Conservation (phyloP, 176 grass and related monocot genomes). For the Hyparrhenia diplandra region DNA sequence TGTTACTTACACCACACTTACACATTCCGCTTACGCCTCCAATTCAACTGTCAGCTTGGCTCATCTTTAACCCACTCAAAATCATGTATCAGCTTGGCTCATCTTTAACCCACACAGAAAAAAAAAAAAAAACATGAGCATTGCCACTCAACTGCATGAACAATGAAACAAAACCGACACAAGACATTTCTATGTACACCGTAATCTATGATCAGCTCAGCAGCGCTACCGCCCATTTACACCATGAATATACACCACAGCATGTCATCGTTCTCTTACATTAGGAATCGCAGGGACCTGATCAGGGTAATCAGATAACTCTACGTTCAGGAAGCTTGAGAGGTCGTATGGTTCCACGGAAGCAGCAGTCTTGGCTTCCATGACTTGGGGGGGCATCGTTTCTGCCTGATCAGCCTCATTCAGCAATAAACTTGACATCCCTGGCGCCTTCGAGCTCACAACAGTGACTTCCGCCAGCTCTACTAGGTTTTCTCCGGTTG, state of each 20-base stretch:
- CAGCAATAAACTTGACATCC: neutral
- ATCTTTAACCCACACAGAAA: neutral
- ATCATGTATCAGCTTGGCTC: neutral
- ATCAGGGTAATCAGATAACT: constrained; percentile 46
- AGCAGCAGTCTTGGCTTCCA: constrained; percentile 30
- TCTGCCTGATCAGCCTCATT: constrained; percentile 41
- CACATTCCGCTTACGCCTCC: neutral
- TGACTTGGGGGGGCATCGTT: constrained; percentile 45
- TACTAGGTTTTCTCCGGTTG: constrained; percentile 65
- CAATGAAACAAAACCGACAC: neutral
- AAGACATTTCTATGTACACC: constrained; percentile 29
- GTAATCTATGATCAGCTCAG: constrained; percentile 24
- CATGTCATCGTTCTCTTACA: constrained; percentile 19
- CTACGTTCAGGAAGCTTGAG: constrained; percentile 36
- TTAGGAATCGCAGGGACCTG: constrained; percentile 43
- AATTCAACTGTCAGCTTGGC: no score
- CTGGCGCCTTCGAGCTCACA: constrained; percentile 24
- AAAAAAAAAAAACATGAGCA: neutral
- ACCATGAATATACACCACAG: neutral
- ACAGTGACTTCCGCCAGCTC: constrained; percentile 33
- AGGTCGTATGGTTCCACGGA: constrained; percentile 43
- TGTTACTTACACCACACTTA: neutral
- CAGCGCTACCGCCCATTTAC: neutral
- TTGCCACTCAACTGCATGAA: neutral
- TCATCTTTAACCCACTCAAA: no score